A percentile compares a stretch with the other conserved stretches of the same genome.
These are phyloP conservation scores for Pseudogymnoascus sp. DNA, from an alignment of 2,329 filamentous ascomycete genomes.

Conservation along the genomic window DNA sequence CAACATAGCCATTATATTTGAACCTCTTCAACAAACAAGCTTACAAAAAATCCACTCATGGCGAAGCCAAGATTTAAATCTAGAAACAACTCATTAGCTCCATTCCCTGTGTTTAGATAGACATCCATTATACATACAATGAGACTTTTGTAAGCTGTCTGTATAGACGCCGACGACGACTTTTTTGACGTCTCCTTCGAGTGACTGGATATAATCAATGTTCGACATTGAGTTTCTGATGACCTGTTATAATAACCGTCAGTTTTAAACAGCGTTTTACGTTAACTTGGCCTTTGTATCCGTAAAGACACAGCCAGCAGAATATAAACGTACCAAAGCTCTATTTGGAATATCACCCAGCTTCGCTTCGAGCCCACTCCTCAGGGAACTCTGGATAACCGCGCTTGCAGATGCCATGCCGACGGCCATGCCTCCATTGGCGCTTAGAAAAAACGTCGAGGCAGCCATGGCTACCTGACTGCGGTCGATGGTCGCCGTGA, in stretches of 20 bases:
- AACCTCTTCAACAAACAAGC: neutral
- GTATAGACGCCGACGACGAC: neutral
- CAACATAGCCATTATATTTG: neutral
- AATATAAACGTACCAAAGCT: neutral
- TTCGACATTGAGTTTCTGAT: neutral
- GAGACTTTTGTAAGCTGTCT: neutral
- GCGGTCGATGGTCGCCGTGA: slow-evolving; percentile 40
- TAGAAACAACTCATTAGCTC: neutral
- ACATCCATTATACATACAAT: neutral
- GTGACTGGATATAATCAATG: slow-evolving; percentile 3
- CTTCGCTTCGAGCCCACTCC: neutral
- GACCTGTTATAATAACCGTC: neutral
- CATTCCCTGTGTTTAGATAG: neutral
- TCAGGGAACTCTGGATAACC: slow-evolving; percentile 16
- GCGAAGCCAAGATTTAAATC: neutral
- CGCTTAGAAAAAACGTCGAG: slow-evolving; percentile 39
- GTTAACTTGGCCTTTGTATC: neutral
- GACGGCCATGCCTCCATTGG: slow-evolving; percentile 19
- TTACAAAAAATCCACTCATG: neutral
- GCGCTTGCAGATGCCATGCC: slow-evolving; percentile 20
- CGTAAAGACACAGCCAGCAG: neutral
- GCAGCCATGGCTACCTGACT: slow-evolving; percentile 43
- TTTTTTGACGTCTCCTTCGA: neutral
- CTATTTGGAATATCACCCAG: neutral
- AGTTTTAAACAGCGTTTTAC: neutral